Evolutionary conservation across 352 stramenopile genomes (phyloP).

Genomic region (Phytophthora ramorum): DNA sequence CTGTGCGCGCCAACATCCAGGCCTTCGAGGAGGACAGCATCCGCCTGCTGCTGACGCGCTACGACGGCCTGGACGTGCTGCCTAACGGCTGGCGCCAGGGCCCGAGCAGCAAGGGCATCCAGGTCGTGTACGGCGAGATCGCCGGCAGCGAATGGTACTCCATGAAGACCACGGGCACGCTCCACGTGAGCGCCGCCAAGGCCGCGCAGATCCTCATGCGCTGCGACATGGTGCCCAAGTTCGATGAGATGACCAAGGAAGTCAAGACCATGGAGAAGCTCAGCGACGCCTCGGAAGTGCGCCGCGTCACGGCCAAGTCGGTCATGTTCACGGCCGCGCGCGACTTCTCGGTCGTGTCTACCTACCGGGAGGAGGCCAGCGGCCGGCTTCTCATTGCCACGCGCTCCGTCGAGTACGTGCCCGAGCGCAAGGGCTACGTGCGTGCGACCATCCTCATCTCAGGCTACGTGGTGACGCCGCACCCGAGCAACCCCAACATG

Average conservation of each 20-base stretch:
- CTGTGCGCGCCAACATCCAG: conserved; percentile 54
- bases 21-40: conserved; percentile 70
- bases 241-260: conserved; percentile 85
- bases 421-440: conserved; percentile 55
- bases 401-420: conserved; percentile 70
- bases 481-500: conserved; percentile 63
- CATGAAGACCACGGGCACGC: conserved; percentile 71
- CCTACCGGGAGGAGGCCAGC: conserved; percentile 48
- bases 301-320: conserved; percentile 63
- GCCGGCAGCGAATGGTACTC: conserved; percentile 71
- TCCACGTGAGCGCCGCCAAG: conserved; percentile 63
- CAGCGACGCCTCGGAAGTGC: conserved; percentile 67
- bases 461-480: conserved; percentile 72
- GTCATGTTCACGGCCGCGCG: conserved; percentile 82
- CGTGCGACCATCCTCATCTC: conserved; percentile 63
- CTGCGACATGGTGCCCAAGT: conserved; percentile 72
- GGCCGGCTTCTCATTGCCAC: conserved; percentile 76
- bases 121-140: conserved; percentile 76
- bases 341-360: conserved; percentile 79
- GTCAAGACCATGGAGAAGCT: conserved; percentile 68
- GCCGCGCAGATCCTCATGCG: conserved; percentile 58
- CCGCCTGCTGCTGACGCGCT: conserved; percentile 58
- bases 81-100: conserved; percentile 72
- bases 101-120: conserved; percentile 70
- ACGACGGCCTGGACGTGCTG: conserved; percentile 65